A percentile compares a stretch with the other conserved stretches of the same genome.
phyloP scores from a whole-genome alignment of 2,329 filamentous ascomycete genomes.

The Pseudocercospora fuligena region DNA sequence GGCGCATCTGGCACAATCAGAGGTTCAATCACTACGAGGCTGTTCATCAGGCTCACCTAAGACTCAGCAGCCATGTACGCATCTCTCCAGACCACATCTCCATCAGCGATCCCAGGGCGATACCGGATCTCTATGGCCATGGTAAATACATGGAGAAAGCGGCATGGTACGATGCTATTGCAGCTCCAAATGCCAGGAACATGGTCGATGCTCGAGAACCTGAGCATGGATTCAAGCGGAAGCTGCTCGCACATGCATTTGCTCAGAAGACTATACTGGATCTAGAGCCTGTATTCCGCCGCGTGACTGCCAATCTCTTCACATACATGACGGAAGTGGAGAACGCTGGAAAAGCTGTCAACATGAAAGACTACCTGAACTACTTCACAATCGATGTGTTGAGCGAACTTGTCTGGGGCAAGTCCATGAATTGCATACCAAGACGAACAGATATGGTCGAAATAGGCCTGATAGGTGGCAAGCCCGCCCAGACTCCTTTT shows the following conservation, averaged over 20 bases:
- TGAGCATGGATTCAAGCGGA: conserved; percentile 5
- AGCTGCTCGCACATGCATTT: conserved; percentile 8
- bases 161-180: conserved; percentile 9
- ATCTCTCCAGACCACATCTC: conserved; percentile 10
- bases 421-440: neutral
- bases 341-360: neutral
- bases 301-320: conserved; percentile 4
- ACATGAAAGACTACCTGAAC: conserved; percentile 11
- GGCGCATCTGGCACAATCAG: conserved; percentile 12
- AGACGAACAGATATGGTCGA: conserved; percentile 4
- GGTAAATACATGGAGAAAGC: conserved; percentile 9
- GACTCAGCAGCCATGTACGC: neutral
- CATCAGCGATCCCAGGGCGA: conserved; percentile 9
- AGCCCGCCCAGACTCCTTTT: neutral
- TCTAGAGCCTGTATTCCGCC: conserved; percentile 8
- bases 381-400: conserved; percentile 11
- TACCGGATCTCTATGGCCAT: conserved; percentile 8
- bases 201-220: conserved; percentile 9
- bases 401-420: conserved; percentile 8
- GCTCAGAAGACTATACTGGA: conserved; percentile 7
- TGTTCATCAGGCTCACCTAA: neutral
- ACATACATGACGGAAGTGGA: neutral
- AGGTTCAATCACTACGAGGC: neutral
- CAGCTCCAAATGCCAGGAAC: conserved; percentile 1
- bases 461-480: neutral